phyloP scores from a whole-genome alignment of 768 basidiomycete genomes.

The Leccinum boreale region DNA sequence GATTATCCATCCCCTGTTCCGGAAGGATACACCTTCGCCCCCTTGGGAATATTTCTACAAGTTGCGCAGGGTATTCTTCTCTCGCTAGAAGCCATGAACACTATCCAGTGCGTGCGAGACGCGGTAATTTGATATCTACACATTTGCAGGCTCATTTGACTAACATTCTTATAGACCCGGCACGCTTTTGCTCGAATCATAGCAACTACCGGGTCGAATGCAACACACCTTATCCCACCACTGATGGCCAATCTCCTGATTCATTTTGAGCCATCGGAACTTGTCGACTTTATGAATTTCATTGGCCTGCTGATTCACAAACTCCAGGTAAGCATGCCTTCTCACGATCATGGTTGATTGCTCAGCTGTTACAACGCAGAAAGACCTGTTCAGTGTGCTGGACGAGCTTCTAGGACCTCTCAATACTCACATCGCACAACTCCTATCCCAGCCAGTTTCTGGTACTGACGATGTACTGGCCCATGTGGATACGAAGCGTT shows the following conservation, averaged over 20 bases:
- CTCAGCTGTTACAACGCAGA: slow-evolving; percentile 39
- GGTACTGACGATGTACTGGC: slow-evolving; percentile 86
- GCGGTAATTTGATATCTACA: slow-evolving; percentile 56
- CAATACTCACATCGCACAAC: slow-evolving; percentile 71
- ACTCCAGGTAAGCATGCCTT: slow-evolving; percentile 59
- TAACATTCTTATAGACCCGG: slow-evolving; percentile 58
- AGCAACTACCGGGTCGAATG: slow-evolving; percentile 80
- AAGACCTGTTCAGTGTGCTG: slow-evolving; percentile 81
- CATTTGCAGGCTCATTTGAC: background rate
- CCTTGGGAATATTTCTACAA: slow-evolving; percentile 75
- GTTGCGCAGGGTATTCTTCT: slow-evolving; percentile 85
- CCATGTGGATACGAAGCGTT: slow-evolving; percentile 80
- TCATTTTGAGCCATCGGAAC: slow-evolving; percentile 88
- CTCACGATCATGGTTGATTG: background rate
- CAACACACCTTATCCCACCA: slow-evolving; percentile 83
- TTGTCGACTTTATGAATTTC: slow-evolving; percentile 95
- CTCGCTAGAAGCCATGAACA: slow-evolving; percentile 84
- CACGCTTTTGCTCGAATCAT: slow-evolving; percentile 92
- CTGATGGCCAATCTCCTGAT: slow-evolving; percentile 89
- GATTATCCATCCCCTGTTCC: slow-evolving; percentile 74
- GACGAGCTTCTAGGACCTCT: slow-evolving; percentile 89
- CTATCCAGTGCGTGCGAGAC: slow-evolving; percentile 83
- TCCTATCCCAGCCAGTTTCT: slow-evolving; percentile 75
- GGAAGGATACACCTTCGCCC: slow-evolving; percentile 64
- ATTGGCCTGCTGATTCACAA: slow-evolving; percentile 88